Evolutionary conservation across 352 stramenopile genomes (phyloP), one percentile per base, ranked within the genome.

Genomic region (Phytophthora brassicae): DNA sequence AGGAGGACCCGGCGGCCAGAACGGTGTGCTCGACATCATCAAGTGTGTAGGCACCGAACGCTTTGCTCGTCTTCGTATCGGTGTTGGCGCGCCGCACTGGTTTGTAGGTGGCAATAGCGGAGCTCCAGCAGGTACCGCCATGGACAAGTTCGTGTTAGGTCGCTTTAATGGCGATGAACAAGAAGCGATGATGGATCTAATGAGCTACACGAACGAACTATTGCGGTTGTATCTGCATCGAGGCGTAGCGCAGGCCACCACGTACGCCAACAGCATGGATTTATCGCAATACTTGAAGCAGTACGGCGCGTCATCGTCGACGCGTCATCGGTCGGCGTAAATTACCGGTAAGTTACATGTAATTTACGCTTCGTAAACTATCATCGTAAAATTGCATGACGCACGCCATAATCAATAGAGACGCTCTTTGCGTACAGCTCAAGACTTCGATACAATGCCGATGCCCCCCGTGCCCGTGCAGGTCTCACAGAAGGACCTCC

Each of bases 1-100:
- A 42, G 87, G 87, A 33, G 84, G 85, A 0, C 74, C 81, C 0
- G 87, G 87, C 5, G 87, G 87, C 1, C 87, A 95, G 64, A 95
- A 95, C 31, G 87, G 87, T 23, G 66, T 95, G 43, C 73, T 72
- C 7, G 87, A 95, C 55, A 83, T 95, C 60, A 95, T 95, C 58
- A 94, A 95, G 64, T 89, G 85, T 26, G 64, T 88, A 1, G 77
- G 81, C 24, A 86, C 80, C 2, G 85, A 95, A 59, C 85, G 86
- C 31, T 95, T 95, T 52, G 85, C 84, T 46, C 79, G 87, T 4
- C 77, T 95, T 42, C 89, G 89, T 51, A 88, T 95, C 41, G 87
- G 87, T 23, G 64, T 95, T 11, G 87, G 87, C 6, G 79, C 83
- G 5, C 83, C 84, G 2, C 61, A 91, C 47, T 95, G 86, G 86